Conservation (phyloP, 345 rosid species). For the Atalantia buxifolia region DNA sequence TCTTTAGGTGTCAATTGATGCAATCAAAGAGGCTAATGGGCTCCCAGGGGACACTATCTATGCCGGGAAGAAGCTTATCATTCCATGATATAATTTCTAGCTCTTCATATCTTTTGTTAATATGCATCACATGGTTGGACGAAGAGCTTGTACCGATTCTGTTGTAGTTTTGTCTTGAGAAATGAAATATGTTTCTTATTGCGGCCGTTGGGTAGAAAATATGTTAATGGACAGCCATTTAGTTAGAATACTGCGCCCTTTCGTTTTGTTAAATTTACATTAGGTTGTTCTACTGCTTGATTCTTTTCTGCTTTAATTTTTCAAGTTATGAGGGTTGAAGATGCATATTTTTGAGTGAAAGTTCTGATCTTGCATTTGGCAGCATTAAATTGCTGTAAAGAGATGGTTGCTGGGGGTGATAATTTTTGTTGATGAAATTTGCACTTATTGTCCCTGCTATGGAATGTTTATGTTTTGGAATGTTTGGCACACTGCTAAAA, state of each 20-base stretch:
- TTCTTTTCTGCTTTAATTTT: not conserved
- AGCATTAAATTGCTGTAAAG: not conserved
- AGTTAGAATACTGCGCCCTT: not conserved
- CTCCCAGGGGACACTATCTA: conserved; percentile 34
- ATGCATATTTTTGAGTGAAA: not conserved
- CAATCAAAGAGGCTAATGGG: conserved; percentile 35
- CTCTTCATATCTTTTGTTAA: not conserved
- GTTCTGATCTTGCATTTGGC: not conserved
- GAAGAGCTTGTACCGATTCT: not conserved
- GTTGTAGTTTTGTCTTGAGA: not conserved
- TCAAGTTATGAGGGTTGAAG: not conserved
- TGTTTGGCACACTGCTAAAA: not conserved
- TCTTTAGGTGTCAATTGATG: conserved; percentile 31
- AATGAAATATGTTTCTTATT: not conserved
- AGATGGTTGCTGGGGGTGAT: not conserved
- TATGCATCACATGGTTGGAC: not conserved
- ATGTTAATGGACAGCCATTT: not conserved
- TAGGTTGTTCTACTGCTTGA: not conserved
- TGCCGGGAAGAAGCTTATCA: conserved; percentile 35
- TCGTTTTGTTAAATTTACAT: not conserved
- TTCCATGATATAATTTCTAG: conserved; percentile 22
- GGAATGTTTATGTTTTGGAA: not conserved
- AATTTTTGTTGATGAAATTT: not conserved
- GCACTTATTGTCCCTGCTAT: not conserved
- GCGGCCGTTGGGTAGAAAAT: not conserved